phyloP scores from a whole-genome alignment of 768 basidiomycete genomes.

The Suillus lakei region DNA sequence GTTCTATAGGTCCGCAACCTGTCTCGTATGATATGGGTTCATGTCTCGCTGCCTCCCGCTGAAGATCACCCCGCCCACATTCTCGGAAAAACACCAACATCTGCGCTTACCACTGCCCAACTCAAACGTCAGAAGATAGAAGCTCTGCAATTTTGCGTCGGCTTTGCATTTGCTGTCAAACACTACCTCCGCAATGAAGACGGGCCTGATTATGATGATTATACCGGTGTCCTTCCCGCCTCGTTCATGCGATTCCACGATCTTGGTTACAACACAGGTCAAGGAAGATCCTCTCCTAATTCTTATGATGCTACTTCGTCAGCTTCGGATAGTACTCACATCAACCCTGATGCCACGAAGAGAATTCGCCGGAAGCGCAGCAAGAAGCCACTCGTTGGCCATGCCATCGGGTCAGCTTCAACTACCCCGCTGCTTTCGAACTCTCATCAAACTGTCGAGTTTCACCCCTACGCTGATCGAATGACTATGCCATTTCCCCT shows the following conservation, averaged over 20 bases:
- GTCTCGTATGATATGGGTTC: conserved; percentile 79
- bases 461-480: conserved; percentile 59
- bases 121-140: conserved; percentile 72
- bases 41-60: conserved; percentile 66
- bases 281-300: conserved; percentile 29
- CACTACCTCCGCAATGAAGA: conserved; percentile 89
- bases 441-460: conserved; percentile 60
- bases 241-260: conserved; percentile 57
- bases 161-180: conserved; percentile 71
- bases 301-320: conserved; percentile 50
- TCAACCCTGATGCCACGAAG: conserved; percentile 59
- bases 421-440: conserved; percentile 68
- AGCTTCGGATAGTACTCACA: conserved; percentile 31
- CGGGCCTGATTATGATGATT: conserved; percentile 72
- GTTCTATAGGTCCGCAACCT: conserved; percentile 65
- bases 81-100: conserved; percentile 57
- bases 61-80: conserved; percentile 46
- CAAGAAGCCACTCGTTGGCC: conserved; percentile 48
- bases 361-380: conserved; percentile 74
- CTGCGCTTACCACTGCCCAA: conserved; percentile 52
- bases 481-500: conserved; percentile 82
- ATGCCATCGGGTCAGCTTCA: conserved; percentile 31
- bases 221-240: conserved; percentile 65
- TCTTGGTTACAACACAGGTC: conserved; percentile 43
- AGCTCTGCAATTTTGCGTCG: conserved; percentile 68